These are phyloP conservation scores for Lactuca sativa DNA, from an alignment of 129 eudicot species.

Conservation along the genomic window DNA sequence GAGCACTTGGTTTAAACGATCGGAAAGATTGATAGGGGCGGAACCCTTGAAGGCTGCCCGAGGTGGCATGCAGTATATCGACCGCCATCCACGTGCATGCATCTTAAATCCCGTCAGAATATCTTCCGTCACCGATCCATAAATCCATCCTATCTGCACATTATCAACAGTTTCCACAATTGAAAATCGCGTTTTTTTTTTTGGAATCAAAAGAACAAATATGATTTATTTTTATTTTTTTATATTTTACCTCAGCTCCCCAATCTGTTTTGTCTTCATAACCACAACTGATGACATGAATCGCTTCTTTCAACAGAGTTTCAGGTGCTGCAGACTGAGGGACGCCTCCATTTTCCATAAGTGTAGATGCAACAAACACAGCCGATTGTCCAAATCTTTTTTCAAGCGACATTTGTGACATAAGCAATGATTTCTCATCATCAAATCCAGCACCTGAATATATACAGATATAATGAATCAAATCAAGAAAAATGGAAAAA, in stretches of 20 bases:
- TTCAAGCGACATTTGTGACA: conserved; percentile 98
- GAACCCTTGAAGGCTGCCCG: conserved; percentile 95
- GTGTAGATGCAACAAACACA: conserved; percentile 96
- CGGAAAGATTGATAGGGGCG: conserved; percentile 94
- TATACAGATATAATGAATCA: not conserved
- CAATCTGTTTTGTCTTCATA: conserved; percentile 97
- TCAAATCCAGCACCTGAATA: conserved; percentile 89
- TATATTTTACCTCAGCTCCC: conserved; percentile 71
- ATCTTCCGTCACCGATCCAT: conserved; percentile 96
- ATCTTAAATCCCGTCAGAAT: conserved; percentile 94
- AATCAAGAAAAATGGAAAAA: not conserved
- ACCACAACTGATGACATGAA: conserved; percentile 98
- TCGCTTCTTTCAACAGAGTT: conserved; percentile 93
- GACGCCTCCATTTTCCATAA: conserved; percentile 99
- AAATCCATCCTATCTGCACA: conserved; percentile 97
- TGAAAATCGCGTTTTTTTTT: not conserved
- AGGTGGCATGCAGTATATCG: conserved; percentile 88
- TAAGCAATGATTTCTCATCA: conserved; percentile 89
- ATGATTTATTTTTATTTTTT: no score
- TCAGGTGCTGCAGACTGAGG: conserved; percentile 96
- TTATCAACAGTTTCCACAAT: not conserved
- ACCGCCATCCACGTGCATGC: conserved; percentile 99
- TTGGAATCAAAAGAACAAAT: no score
- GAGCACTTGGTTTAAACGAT: conserved; percentile 96
- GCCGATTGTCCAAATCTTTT: conserved; percentile 97